Evolutionary conservation across 2,329 filamentous ascomycete genomes (phyloP), one percentile per base, ranked within the genome.

Genomic region (Clonostachys byssicola): DNA sequence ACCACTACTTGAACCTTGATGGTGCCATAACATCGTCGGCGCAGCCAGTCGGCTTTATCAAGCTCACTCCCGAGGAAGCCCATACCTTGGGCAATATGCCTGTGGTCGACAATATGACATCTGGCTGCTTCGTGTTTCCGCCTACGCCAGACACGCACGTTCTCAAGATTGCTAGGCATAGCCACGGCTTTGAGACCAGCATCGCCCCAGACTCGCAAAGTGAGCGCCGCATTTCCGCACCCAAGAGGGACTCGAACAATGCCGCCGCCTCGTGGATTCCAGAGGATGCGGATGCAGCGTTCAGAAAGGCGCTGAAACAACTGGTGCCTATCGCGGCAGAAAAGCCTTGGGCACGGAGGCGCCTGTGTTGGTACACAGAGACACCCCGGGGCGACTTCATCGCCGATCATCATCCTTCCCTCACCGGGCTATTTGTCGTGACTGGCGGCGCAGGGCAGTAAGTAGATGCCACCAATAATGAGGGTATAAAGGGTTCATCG

Each of bases 321-420:
- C 70, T 83, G 45, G 68, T 85, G 3, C 80, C 83, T 0, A 65
- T 70, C 12, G 70, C 84, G 47, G 72, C 65, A 2, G 68, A 77
- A 1, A 63, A 78, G 6, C 69, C 71, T 0, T 84, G 82, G 63
- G 59, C 65, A 10, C 63, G 68, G 12, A 74, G 72, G 6, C 65
- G 79, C 5, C 61, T 85, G 40, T 85, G 82, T 54, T 85, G 81
- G 81, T 85, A 85, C 55, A 81, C 75, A 5, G 82, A 85, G 62
- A 85, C 82, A 49, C 80, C 80, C 0, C 71, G 72, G n/a, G 80
- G 80, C 2, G 77, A 86, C 52, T 86, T 85, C 57, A 70, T 85
- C 42, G 71, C 84, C 20, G 73, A 76, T 17, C 68, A 77, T 47
- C 80, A 85, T 50, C 80, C 81, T 0, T 55, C 61, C 2, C 63